These are phyloP conservation scores for Aspergillus floridensis DNA, from an alignment of 2,329 filamentous ascomycete species.

Conservation along the genomic window DNA sequence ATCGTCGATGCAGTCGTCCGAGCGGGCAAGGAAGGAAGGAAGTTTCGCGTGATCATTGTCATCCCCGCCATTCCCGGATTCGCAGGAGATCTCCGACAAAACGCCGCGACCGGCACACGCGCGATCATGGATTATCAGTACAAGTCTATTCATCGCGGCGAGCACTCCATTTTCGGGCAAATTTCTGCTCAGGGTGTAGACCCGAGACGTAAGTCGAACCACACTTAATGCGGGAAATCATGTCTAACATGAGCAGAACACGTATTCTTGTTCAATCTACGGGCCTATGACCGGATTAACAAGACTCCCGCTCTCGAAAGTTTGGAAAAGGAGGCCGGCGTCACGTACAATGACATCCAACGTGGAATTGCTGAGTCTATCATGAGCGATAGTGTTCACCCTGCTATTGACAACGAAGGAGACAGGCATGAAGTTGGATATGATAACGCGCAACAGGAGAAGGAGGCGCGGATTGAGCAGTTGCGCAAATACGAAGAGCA, in stretches of 20 bases:
- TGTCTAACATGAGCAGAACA: slow-evolving; percentile 52
- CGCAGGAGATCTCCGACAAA: slow-evolving; percentile 80
- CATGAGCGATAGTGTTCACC: slow-evolving; percentile 70
- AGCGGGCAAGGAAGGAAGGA: slow-evolving; percentile 76
- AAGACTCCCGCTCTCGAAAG: slow-evolving; percentile 70
- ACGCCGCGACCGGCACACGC: slow-evolving; percentile 78
- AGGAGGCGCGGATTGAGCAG: slow-evolving; percentile 45
- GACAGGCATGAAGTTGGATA: slow-evolving; percentile 41
- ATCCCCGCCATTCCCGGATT: slow-evolving; percentile 94
- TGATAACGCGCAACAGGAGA: slow-evolving; percentile 37
- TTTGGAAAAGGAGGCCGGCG: slow-evolving; percentile 75
- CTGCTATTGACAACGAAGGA: slow-evolving; percentile 44
- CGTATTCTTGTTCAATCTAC: slow-evolving; percentile 90
- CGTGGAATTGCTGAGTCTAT: slow-evolving; percentile 85
- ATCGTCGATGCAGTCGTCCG: slow-evolving; percentile 88
- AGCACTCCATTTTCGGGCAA: slow-evolving; percentile 84
- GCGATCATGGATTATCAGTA: slow-evolving; percentile 99
- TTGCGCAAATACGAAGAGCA: slow-evolving; percentile 22
- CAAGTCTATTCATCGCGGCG: slow-evolving; percentile 88
- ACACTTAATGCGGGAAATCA: slow-evolving; percentile 35
- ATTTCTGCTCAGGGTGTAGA: slow-evolving; percentile 72
- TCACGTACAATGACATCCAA: slow-evolving; percentile 83
- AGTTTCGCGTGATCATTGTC: slow-evolving; percentile 85
- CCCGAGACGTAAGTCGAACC: slow-evolving; percentile 50
- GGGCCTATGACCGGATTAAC: slow-evolving; percentile 89